These are phyloP conservation scores for Plasmodium blacklocki DNA, from an alignment of 169 alveolate species.

Conservation along the genomic window DNA sequence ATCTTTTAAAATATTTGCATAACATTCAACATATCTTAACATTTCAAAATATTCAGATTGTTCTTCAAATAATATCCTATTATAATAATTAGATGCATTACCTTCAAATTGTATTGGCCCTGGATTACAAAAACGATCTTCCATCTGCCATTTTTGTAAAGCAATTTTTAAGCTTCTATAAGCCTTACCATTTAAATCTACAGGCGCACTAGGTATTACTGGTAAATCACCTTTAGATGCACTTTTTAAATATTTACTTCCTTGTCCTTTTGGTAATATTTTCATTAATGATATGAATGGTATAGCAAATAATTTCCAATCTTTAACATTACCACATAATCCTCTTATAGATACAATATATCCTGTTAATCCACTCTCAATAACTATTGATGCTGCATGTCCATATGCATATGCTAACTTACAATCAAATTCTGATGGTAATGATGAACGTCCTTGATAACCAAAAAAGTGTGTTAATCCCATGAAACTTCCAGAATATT, in stretches of 20 bases:
- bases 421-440: constrained; percentile 97
- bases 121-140: constrained; percentile 96
- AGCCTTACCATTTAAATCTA: constrained; percentile 92
- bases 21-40: constrained; percentile 91
- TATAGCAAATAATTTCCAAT: constrained; percentile 96
- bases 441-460: constrained; percentile 98
- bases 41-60: constrained; percentile 92
- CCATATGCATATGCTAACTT: constrained; percentile 96
- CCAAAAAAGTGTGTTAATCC: constrained; percentile 98
- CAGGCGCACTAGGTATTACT: constrained; percentile 93
- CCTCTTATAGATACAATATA: constrained; percentile 94
- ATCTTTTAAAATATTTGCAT: constrained; percentile 87
- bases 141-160: constrained; percentile 92
- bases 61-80: constrained; percentile 90
- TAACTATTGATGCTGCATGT: constrained; percentile 93
- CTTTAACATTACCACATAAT: constrained; percentile 90
- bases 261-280: constrained; percentile 84
- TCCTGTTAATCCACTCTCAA: constrained; percentile 96
- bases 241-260: constrained; percentile 50
- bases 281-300: constrained; percentile 93
- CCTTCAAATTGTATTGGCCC: constrained; percentile 97
- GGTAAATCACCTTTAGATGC: constrained; percentile 88
- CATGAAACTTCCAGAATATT: constrained; percentile 93
- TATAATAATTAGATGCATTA: constrained; percentile 88
- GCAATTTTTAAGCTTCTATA: constrained; percentile 86